A percentile compares a stretch with the other conserved stretches of the same genome.
Conservation (phyloP, 1,139 yeast genomes). For the Yamadazyma epiphylla region DNA sequence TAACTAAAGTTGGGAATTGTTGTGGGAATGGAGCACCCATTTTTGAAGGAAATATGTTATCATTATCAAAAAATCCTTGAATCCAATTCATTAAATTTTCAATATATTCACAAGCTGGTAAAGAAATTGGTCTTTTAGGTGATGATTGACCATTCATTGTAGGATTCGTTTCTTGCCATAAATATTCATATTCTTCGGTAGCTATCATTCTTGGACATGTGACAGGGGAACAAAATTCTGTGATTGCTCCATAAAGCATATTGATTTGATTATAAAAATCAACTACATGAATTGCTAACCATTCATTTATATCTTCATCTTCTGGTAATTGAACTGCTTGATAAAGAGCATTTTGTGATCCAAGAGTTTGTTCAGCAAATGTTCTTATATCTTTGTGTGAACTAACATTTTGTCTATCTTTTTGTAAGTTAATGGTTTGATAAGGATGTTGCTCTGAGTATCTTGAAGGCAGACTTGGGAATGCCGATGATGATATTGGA, state of each 20-base stretch:
- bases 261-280: slow-evolving; percentile 93
- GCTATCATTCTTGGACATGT: slow-evolving; percentile 97
- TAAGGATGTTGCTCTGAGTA: slow-evolving; percentile 17
- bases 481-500: slow-evolving; percentile 29
- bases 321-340: slow-evolving; percentile 93
- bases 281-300: slow-evolving; percentile 93
- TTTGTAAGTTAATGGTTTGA: slow-evolving; percentile 22
- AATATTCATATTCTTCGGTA: slow-evolving; percentile 91
- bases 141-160: slow-evolving; percentile 45
- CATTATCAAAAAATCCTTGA: slow-evolving; percentile 85
- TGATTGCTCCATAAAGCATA: slow-evolving; percentile 93
- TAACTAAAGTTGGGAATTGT: slow-evolving; percentile 66
- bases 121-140: slow-evolving; percentile 47
- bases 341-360: slow-evolving; percentile 83
- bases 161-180: slow-evolving; percentile 79
- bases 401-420: slow-evolving; percentile 37
- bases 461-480: slow-evolving; percentile 26
- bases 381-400: slow-evolving; percentile 70
- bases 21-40: slow-evolving; percentile 83
- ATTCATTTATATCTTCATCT: slow-evolving; percentile 88
- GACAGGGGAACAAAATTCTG: slow-evolving; percentile 90
- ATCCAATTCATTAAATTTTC: slow-evolving; percentile 94
- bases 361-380: slow-evolving; percentile 92
- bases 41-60: slow-evolving; percentile 83
- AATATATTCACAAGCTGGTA: slow-evolving; percentile 92